phyloP scores from a whole-genome alignment of 2,329 filamentous ascomycete species.

The Scedosporium aurantiacum region DNA sequence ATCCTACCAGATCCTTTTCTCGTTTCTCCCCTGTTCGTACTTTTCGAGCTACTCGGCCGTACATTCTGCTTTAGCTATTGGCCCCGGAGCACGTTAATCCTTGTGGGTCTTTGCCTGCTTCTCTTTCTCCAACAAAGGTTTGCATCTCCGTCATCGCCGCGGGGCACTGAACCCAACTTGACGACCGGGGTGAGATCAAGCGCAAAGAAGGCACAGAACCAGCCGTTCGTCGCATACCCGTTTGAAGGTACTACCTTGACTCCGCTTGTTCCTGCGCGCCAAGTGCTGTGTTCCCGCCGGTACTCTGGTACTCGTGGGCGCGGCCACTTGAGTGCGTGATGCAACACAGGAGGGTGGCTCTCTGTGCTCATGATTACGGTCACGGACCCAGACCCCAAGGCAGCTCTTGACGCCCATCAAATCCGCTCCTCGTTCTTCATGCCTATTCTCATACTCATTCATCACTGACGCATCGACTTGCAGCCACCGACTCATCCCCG shows the following conservation, averaged over 20 bases:
- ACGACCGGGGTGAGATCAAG: neutral
- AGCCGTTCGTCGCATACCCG: neutral
- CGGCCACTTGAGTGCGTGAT: neutral
- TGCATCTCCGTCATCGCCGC: neutral
- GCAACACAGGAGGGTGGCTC: neutral
- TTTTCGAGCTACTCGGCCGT: neutral
- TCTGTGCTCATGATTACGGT: neutral
- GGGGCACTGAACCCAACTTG: neutral
- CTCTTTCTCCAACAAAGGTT: neutral
- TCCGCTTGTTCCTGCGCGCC: neutral
- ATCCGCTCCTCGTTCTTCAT: neutral
- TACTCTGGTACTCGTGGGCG: too few species aligned
- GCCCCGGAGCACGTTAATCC: neutral
- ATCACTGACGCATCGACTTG: constrained; percentile 12
- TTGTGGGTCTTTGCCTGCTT: neutral
- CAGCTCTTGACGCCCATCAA: neutral
- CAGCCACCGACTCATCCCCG: constrained; percentile 16
- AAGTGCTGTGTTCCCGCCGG: too few species aligned
- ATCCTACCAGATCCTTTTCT: neutral
- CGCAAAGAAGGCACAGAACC: neutral
- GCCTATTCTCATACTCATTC: neutral
- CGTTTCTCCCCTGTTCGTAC: neutral
- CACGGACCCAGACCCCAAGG: neutral
- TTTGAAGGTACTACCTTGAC: neutral
- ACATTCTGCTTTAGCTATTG: neutral